Base-by-base conservation (phyloP, 1,284 basidiomycete species). In the Ceraceosorus guamensis region DNA sequence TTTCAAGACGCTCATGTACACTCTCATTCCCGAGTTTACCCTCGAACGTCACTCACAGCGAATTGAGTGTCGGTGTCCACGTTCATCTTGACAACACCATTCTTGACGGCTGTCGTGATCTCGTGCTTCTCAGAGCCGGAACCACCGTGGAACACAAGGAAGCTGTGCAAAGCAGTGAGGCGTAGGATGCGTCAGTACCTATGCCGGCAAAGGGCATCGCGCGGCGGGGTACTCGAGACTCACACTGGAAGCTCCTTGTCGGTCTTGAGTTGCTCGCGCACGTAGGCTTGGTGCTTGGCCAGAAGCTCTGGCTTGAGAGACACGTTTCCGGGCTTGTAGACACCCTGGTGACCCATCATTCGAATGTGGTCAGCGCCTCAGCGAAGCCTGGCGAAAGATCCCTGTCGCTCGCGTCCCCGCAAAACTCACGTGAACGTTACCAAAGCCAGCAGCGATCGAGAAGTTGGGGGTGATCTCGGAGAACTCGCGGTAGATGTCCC, bases 81-180 rank as follows among this genome's bases (percentile, higher is more conserved):
- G 63, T 75, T 75, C 72, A 75, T 75, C 70, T 75, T 75, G 50
- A 75, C 66, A 6, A 75, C 93, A 77, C 95, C 93, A 78, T 93
- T 84, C 61, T 80, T 73, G 68, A 98, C 93, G 56, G 93, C 93
- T 50, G 87, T 91, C 73, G 82, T 82, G 80, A 98, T 98, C 81
- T 99, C 95, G 58, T 95, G 87, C 81, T 93, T 92, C 71, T 87
- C 86, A 41, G 93, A 97, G 58, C 95, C 95, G 56, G 93, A 97
- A 69, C 95, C 95, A 80, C 95, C 95, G 82, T 99, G 95, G 91
- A 98, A 99, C 79, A 98, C 95, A 62, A 98, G 88, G 85, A 87
- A 97, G 71, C 54, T 57, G 48, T 39, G 16, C 43, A 13, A 52
- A 14, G 44, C 31, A 31, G 37, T n/a, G 10, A 32, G 8, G 46